Base-by-base conservation (phyloP, 1,139 yeast genomes). In the Kodamaea arcana region DNA sequence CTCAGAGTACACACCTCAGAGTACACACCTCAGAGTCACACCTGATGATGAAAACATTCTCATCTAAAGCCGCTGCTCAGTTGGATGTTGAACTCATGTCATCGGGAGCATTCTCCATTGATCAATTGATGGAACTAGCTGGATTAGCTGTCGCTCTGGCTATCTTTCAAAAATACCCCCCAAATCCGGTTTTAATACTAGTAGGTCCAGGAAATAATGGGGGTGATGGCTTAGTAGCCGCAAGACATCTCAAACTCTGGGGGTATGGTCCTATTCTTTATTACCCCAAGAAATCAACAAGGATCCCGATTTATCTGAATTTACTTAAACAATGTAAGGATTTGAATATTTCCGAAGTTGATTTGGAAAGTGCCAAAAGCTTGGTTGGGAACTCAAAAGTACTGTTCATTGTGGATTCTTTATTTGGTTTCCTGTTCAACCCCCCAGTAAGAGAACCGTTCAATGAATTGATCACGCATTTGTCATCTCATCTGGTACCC, bases 171-270 rank as follows among this genome's bases (percentile, higher is more conserved):
- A 70, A 80, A 25, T 84, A 68, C 40, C 83, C 28, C 6, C 28
- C 28, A 8, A 12, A 4, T 13, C 42, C 57, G 35, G 78, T 90
- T 1, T 61, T 90, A 32, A 75, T 92, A 3, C 65, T 90, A 6
- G 87, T 82, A 6, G 98, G 98, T 0, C 97, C 97, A 0, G 98
- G 98, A 1, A 92, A 92, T 52, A 92, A 92, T 52, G 97, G 90
- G 3, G 98, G 98, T 1, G 98, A 92, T 57, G 98, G 98, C 0
- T 65, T 92, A 15, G 98, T 92, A 2, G 94, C 96, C 17, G 95
- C 97, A 3, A 73, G 98, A 29, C 98, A 94, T 54, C 65, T 92
- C 44, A 77, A 77, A 46, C 62, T 87, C 8, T 79, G 94, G 70
- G 56, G 92, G 1, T 87, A 81, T 55, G 62, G 67, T 7, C 95